Evolutionary conservation across 1,284 basidiomycete species (phyloP), one percentile per base, ranked within the genome.

Genomic region (Spongiforma sp.): DNA sequence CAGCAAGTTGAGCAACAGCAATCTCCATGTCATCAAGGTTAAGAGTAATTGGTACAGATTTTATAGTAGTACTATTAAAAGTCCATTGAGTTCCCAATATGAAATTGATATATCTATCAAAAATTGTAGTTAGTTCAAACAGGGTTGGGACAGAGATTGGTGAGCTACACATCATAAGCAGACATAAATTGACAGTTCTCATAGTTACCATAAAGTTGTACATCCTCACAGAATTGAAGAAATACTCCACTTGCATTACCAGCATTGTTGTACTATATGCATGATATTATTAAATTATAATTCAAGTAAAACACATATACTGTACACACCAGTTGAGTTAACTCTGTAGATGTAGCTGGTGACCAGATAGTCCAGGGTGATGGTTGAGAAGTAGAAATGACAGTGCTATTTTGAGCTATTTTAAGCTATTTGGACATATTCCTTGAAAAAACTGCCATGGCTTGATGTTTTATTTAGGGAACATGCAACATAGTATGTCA

Each of bases 401-500:
- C 19, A 33, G 50, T 19, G 9, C 14, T 33, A 9, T 53, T 21
- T n/a, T n/a, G 19, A 53, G 32, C 34, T n/a, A n/a, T n/a, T n/a
- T n/a, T n/a, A n/a, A n/a, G n/a, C n/a, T 10, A 28, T n/a, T n/a
- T 21, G 11, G 6, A 58, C 62, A 63, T 59, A 34, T 34, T 66
- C 41, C 33, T 65, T 62, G 14, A 57, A 14, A 24, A 67, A 36
- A 9, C 56, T 21, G 11, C 33, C 26, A 3, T 15, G 1, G 11
- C 30, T 2, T 33, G 54, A 24, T 37, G 24, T 52, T 30, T 59
- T 26, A 41, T 56, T 52, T 4, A 68, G n/a, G 12, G 57, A 60
- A 28, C 67, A 68, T 46, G 55, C 58, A 17, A 61, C 41, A 57
- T 60, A 61, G 39, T 68, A 68, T 15, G 54, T n/a, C 28, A 48